A percentile compares a stretch with the other conserved stretches of the same genome.
These are phyloP conservation scores for Salix suchowensis DNA, from an alignment of 345 rosid species.

Conservation along the genomic window DNA sequence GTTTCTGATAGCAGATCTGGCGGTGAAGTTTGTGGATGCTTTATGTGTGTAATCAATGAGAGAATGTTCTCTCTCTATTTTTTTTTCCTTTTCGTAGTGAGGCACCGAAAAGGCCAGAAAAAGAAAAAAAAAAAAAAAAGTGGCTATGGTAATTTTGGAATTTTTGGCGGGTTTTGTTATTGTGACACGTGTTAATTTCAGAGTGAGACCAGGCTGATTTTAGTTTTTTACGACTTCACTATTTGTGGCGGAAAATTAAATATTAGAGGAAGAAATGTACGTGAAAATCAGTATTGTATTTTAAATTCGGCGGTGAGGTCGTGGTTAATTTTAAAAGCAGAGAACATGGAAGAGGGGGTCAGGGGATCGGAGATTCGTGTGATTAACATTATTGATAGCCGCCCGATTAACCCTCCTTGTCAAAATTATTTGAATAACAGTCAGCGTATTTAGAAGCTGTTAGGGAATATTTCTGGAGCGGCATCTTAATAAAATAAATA, in stretches of 20 bases:
- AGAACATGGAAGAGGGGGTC: not conserved
- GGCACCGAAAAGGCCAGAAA: conserved; percentile 14
- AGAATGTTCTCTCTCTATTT: not conserved
- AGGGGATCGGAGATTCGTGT: not conserved
- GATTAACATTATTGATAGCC: not conserved
- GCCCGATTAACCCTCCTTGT: not conserved
- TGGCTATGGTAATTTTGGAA: conserved; percentile 8
- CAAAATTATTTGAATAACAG: not conserved
- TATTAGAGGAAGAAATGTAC: not conserved
- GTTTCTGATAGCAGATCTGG: conserved; percentile 15
- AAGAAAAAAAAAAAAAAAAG: too few relatives aligned
- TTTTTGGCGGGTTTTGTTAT: conserved; percentile 9
- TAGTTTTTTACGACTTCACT: not conserved
- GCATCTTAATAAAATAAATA: too few relatives aligned
- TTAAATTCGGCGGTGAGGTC: not conserved
- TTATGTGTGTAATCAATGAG: not conserved
- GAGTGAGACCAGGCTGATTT: conserved; percentile 16
- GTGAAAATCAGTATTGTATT: not conserved
- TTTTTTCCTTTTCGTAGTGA: not conserved
- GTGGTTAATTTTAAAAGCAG: not conserved
- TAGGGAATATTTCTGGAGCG: too few relatives aligned
- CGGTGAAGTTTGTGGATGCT: not conserved
- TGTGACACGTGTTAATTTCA: conserved; percentile 34
- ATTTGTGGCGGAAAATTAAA: too few relatives aligned
- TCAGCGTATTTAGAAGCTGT: too few relatives aligned